A percentile compares a stretch with the other conserved stretches of the same genome.
These are phyloP conservation scores for Chrysochromulina tobinii DNA, from an alignment of 78 protist genomes.

Conservation along the genomic window DNA sequence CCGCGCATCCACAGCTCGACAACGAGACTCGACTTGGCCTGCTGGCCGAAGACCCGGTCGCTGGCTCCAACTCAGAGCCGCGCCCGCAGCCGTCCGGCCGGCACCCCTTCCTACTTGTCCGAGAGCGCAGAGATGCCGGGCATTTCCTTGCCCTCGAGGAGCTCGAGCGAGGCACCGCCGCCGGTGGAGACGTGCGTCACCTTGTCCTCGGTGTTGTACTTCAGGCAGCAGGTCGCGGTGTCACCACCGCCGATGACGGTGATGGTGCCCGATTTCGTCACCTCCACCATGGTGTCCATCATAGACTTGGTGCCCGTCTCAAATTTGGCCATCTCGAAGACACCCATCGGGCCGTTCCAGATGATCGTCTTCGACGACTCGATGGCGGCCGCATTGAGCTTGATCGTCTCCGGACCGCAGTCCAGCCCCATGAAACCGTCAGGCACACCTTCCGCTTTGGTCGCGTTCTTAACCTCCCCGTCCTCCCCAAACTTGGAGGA, in stretches of 20 bases:
- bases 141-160: slow-evolving; percentile 87
- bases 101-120: neutral
- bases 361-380: slow-evolving; percentile 75
- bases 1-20: too few relatives aligned
- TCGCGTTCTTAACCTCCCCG: slow-evolving; percentile 46
- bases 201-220: slow-evolving; percentile 68
- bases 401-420: slow-evolving; percentile 85
- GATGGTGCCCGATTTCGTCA: slow-evolving; percentile 77
- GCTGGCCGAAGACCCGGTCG: too few relatives aligned
- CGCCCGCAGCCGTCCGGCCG: too few relatives aligned
- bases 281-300: slow-evolving; percentile 77
- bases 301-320: slow-evolving; percentile 83
- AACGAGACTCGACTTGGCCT: too few relatives aligned
- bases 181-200: slow-evolving; percentile 95
- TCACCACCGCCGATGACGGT: slow-evolving; percentile 97
- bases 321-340: slow-evolving; percentile 92
- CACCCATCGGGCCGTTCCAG: slow-evolving; percentile 97
- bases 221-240: slow-evolving; percentile 87
- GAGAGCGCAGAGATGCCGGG: slow-evolving; percentile 60
- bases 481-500: slow-evolving; percentile 76
- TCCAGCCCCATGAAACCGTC: slow-evolving; percentile 95
- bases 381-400: neutral
- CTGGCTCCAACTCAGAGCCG: too few relatives aligned
- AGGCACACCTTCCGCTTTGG: slow-evolving; percentile 80
- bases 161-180: slow-evolving; percentile 98